These are phyloP conservation scores for Fusarium globosum DNA, from an alignment of 2,329 filamentous ascomycete species.

Conservation along the genomic window DNA sequence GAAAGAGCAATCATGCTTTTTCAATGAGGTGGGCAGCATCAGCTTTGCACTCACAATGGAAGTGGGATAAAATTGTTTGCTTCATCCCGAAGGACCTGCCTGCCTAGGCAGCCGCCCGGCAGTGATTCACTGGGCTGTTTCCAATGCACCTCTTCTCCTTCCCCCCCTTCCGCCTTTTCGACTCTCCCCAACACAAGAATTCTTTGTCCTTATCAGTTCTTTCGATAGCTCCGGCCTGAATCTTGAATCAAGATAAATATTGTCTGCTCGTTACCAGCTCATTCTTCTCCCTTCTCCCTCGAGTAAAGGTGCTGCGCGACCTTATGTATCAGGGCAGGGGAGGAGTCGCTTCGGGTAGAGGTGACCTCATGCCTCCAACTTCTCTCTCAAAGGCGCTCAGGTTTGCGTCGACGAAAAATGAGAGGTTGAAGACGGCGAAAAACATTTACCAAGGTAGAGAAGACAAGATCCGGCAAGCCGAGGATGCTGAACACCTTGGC, in stretches of 20 bases:
- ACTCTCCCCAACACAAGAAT: not conserved
- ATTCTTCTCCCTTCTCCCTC: not conserved
- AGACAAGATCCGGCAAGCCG: slow-evolving; percentile 22
- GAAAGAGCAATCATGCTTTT: not conserved
- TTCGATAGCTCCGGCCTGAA: not conserved
- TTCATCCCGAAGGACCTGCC: not conserved
- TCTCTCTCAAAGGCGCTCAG: not conserved
- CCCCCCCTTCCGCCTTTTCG: not conserved
- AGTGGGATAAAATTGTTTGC: not conserved
- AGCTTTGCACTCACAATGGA: not conserved
- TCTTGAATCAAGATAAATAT: not conserved
- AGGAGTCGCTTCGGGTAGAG: slow-evolving; percentile 1
- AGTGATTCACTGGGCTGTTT: not conserved
- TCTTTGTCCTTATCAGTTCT: not conserved
- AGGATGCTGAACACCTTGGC: slow-evolving; percentile 40
- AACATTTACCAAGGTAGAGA: slow-evolving; percentile 36
- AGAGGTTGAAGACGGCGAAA: slow-evolving; percentile 34
- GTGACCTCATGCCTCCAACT: not conserved
- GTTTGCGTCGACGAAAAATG: slow-evolving; percentile 8
- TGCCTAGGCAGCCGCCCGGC: not conserved
- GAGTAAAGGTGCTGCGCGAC: not conserved
- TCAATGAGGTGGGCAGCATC: not conserved
- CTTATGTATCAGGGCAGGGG: slow-evolving; percentile 10
- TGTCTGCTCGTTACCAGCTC: not conserved
- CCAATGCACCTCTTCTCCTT: not conserved